These are phyloP conservation scores for Manihot esculenta DNA, from an alignment of 441 rosid genomes.

Conservation along the genomic window DNA sequence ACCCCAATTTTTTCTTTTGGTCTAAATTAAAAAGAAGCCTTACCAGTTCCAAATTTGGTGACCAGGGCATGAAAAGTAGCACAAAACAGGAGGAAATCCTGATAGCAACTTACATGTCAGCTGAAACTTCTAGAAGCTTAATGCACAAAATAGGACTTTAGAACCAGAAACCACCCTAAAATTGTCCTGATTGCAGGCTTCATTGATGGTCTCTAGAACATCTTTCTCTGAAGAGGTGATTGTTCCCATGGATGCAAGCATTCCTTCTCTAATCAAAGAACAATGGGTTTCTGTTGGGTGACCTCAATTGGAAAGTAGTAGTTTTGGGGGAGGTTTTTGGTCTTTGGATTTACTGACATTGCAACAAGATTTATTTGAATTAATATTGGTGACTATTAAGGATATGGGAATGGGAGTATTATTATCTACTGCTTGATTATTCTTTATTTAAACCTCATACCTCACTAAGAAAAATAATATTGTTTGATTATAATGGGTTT, in stretches of 20 bases:
- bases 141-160: background rate
- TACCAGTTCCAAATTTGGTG: background rate
- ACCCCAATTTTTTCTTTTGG: background rate
- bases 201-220: background rate
- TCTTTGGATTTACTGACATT: background rate
- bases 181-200: no score
- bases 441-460: background rate
- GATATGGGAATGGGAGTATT: background rate
- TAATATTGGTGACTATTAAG: background rate
- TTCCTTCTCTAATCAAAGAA: background rate
- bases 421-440: background rate
- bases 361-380: background rate
- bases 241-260: background rate
- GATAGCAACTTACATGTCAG: background rate
- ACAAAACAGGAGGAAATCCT: background rate
- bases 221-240: background rate
- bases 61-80: slow-evolving; percentile 8
- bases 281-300: background rate
- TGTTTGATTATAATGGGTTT: slow-evolving; percentile 1
- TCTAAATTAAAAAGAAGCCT: background rate
- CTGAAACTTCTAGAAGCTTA: background rate
- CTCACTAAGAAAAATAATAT: background rate
- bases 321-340: background rate
- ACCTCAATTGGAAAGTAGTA: background rate
- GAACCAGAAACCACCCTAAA: background rate